Percentiles rank a stretch among this genome's conserved stretches.
phyloP scores from a whole-genome alignment of 345 rosid genomes.

The Hirschfeldia incana region DNA sequence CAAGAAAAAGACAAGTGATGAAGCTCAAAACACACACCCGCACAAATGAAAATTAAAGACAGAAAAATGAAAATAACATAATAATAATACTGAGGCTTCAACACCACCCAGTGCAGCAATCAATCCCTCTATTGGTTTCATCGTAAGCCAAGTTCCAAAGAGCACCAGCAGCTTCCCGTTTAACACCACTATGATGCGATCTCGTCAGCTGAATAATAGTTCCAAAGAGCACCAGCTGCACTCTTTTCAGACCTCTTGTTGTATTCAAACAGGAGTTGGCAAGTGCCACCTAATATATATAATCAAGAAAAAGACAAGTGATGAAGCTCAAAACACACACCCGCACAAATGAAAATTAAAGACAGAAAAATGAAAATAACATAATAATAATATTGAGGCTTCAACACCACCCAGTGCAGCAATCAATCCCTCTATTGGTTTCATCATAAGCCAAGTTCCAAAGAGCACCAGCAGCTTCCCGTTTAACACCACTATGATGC shows the following conservation, averaged over 20 bases:
- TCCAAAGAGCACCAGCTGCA: no score
- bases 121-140: conserved; percentile 73
- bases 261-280: no score
- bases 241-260: no score
- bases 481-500: conserved; percentile 86
- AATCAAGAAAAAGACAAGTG: no score
- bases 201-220: conserved; percentile 76
- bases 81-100: conserved; percentile 71
- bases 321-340: no score
- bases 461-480: conserved; percentile 85
- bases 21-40: no score
- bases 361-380: no score
- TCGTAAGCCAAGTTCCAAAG: conserved; percentile 76
- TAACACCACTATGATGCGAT: conserved; percentile 85
- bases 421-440: conserved; percentile 74
- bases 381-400: conserved; percentile 61
- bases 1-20: no score
- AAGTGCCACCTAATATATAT: no score
- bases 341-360: no score
- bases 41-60: no score
- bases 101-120: conserved; percentile 79
- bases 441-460: conserved; percentile 79
- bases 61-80: no score
- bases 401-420: conserved; percentile 78
- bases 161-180: conserved; percentile 89